Percentiles rank a stretch among this genome's conserved stretches.
Evolutionary conservation across 169 alveolate species (phyloP).

Genomic region (Plasmodium ovale): DNA sequence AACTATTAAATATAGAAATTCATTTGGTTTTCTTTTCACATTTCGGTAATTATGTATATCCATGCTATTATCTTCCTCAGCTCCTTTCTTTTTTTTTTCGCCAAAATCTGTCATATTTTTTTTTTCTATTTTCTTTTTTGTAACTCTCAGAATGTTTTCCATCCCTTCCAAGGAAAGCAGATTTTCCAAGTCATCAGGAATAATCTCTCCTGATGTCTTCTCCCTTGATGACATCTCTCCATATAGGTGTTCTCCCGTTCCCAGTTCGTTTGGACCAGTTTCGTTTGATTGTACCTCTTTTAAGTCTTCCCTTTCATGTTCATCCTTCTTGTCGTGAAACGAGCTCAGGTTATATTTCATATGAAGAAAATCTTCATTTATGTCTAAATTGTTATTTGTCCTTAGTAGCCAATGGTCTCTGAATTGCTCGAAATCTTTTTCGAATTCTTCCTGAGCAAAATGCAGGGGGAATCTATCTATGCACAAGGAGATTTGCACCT

Average conservation of each 20-base stretch:
- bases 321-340: conserved; percentile 35
- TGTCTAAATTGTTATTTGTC: conserved; percentile 69
- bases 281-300: conserved; percentile 3
- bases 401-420: conserved; percentile 65
- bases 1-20: conserved; percentile 79
- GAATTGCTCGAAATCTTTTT: conserved; percentile 59
- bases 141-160: conserved; percentile 28
- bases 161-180: conserved; percentile 63
- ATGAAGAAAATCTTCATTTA: conserved; percentile 68
- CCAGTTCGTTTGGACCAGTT: not conserved
- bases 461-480: conserved; percentile 70
- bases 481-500: conserved; percentile 66
- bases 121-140: conserved; percentile 19
- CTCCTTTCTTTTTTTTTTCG: conserved; percentile 18
- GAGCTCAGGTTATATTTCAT: conserved; percentile 72
- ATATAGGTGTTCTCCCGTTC: not conserved
- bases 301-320: not conserved
- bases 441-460: conserved; percentile 61
- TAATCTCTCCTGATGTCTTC: not conserved
- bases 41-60: conserved; percentile 69
- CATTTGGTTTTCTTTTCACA: conserved; percentile 78
- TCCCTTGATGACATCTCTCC: not conserved
- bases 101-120: not conserved
- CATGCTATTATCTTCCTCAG: conserved; percentile 6
- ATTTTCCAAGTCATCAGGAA: conserved; percentile 63